These are phyloP conservation scores for Cystobasidium onofrii DNA, from an alignment of 768 basidiomycete genomes.

Conservation along the genomic window DNA sequence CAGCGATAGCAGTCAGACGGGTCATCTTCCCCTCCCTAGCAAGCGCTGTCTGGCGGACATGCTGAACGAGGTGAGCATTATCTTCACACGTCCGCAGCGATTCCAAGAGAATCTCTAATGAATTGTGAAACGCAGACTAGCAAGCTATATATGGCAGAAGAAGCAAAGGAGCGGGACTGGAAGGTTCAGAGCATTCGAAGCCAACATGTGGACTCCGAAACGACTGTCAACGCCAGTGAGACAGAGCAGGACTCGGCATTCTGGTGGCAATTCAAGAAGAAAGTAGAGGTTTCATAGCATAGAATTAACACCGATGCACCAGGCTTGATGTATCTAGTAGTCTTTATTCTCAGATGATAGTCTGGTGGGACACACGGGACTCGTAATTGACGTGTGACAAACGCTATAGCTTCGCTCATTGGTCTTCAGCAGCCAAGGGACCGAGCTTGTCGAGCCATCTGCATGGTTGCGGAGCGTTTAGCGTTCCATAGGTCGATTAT, in stretches of 20 bases:
- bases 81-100: too few relatives aligned
- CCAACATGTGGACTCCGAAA: not conserved
- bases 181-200: not conserved
- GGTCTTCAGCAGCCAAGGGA: not conserved
- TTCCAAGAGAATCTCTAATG: not conserved
- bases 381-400: too few relatives aligned
- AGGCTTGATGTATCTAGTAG: too few relatives aligned
- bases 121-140: not conserved
- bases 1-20: not conserved
- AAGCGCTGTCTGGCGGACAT: conserved; percentile 8
- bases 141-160: not conserved
- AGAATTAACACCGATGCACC: too few relatives aligned
- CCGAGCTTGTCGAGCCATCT: not conserved
- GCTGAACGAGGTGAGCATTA: not conserved
- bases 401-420: not conserved
- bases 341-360: too few relatives aligned
- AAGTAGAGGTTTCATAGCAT: not conserved
- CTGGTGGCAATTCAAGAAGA: not conserved
- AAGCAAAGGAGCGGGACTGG: not conserved
- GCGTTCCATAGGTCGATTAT: too few relatives aligned
- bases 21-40: not conserved
- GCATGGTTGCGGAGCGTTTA: too few relatives aligned
- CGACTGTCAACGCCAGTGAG: not conserved
- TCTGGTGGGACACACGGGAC: too few relatives aligned
- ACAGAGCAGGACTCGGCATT: not conserved